Evolutionary conservation across 2,329 filamentous ascomycete species (phyloP), one percentile per base, ranked within the genome.

Genomic region (Fusarium sp.): DNA sequence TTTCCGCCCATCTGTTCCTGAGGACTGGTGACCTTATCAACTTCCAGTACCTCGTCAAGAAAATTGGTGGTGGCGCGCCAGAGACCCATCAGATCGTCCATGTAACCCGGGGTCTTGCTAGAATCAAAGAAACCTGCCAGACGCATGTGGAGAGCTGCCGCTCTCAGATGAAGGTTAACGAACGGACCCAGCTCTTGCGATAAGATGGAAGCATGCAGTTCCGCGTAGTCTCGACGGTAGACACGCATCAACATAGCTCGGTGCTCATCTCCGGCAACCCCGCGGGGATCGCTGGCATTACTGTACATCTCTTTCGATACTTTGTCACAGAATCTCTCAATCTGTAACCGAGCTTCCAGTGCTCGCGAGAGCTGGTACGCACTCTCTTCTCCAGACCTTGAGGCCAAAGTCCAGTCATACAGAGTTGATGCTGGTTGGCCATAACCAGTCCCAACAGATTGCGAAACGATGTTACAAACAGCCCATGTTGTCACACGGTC

Each of bases 401-500:
- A 82, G 45, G 85, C 89, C 62, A 91, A 82, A 3, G 89, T 94
- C 86, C 87, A 94, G 78, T 91, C 92, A 78, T 91, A 94, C 47
- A 90, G 83, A 51, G 89, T 93, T 45, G 91, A 92, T 7, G 92
- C 91, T 9, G 92, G 92, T 75, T 94, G 92, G 7, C 92, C 92
- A 72, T 94, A 93, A 20, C 92, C 92, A 6, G 92, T 95, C n/a
- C 91, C 92, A 43, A 94, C 88, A 56, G 89, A 90, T 74, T 95
- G 92, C 22, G 92, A 90, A 33, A 94, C 92, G 67, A 95, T 91
- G 75, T 96, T 96, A 81, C 92, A 93, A 6, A 93, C 90, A 2
- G 92, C 92, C 92, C 92, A 96, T 2, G 92, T 95, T 50, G 89
- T 88, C 43, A 94, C 87, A 37, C 92, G 86, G 74, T 96, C 92